phyloP scores from a whole-genome alignment of 1,284 basidiomycete genomes.

The Anthracocystis walkeri region DNA sequence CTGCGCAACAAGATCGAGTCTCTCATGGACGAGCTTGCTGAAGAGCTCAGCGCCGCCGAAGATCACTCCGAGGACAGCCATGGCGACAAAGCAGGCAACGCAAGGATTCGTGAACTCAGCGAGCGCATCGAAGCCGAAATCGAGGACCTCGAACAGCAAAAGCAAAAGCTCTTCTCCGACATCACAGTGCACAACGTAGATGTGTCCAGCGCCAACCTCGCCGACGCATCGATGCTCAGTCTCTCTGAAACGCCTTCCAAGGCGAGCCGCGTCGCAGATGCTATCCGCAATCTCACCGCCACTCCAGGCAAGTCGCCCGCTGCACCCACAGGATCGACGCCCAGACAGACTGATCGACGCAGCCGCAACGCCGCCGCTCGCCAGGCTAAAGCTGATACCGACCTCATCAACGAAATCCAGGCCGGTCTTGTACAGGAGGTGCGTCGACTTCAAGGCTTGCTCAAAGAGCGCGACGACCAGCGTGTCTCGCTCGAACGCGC shows the following conservation, averaged over 20 bases:
- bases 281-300: conserved; percentile 45
- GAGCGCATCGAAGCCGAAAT: conserved; percentile 56
- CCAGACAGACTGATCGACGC: conserved; percentile 52
- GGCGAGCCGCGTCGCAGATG: conserved; percentile 43
- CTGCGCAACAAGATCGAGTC: conserved; percentile 59
- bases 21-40: conserved; percentile 59
- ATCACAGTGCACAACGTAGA: conserved; percentile 43
- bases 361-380: conserved; percentile 59
- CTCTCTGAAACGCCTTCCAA: conserved; percentile 43
- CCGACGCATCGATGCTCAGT: conserved; percentile 19
- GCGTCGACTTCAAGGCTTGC: conserved; percentile 55
- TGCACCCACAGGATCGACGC: conserved; percentile 35
- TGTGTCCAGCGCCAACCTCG: conserved; percentile 25
- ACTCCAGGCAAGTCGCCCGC: conserved; percentile 44
- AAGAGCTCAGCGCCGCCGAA: conserved; percentile 50
- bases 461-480: conserved; percentile 59
- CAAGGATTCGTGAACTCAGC: conserved; percentile 41
- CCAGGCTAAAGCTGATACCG: conserved; percentile 54
- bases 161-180: conserved; percentile 48
- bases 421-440: conserved; percentile 60
- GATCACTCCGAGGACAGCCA: conserved; percentile 33
- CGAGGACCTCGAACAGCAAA: conserved; percentile 52
- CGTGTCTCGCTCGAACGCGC: conserved; percentile 44
- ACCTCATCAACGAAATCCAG: conserved; percentile 63
- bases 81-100: conserved; percentile 19